phyloP scores from a whole-genome alignment of 371 early-diverging fungal genomes.

The Caulochytrium protostelioides region DNA sequence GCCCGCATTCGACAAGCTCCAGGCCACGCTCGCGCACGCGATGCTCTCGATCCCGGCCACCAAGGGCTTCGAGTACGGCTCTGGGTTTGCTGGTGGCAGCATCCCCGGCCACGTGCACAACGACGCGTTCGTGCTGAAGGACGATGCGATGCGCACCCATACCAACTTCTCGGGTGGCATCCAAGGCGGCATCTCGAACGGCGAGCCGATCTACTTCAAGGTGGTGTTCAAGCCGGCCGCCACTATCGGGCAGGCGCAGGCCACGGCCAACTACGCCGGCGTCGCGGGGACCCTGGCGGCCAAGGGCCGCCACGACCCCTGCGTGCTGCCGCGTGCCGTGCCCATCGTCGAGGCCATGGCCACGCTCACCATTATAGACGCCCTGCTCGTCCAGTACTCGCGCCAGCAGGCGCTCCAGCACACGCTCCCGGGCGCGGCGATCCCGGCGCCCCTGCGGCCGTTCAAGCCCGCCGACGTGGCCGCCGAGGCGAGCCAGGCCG shows the following conservation, averaged over 20 bases:
- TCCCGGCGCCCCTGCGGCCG: conserved; percentile 7
- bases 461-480: background rate
- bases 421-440: conserved; percentile 7
- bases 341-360: conserved; percentile 97
- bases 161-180: conserved; percentile 91
- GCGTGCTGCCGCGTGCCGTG: conserved; percentile 82
- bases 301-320: conserved; percentile 91
- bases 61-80: conserved; percentile 91
- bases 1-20: conserved; percentile 92
- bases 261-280: conserved; percentile 69
- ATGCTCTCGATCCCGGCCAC: conserved; percentile 96
- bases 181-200: conserved; percentile 85
- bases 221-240: conserved; percentile 94
- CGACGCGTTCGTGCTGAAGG: conserved; percentile 50
- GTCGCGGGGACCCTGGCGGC: conserved; percentile 59
- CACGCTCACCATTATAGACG: conserved; percentile 80
- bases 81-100: conserved; percentile 69
- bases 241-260: conserved; percentile 75
- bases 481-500: background rate
- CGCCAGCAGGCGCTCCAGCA: conserved; percentile 16
- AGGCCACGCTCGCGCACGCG: conserved; percentile 92
- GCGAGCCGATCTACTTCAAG: conserved; percentile 84
- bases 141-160: conserved; percentile 41
- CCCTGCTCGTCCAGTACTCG: conserved; percentile 23
- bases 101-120: conserved; percentile 79